Evolutionary conservation across 257 asterid genomes (phyloP), one percentile per base, ranked within the genome.

Genomic region (Rubia yunnanensis): DNA sequence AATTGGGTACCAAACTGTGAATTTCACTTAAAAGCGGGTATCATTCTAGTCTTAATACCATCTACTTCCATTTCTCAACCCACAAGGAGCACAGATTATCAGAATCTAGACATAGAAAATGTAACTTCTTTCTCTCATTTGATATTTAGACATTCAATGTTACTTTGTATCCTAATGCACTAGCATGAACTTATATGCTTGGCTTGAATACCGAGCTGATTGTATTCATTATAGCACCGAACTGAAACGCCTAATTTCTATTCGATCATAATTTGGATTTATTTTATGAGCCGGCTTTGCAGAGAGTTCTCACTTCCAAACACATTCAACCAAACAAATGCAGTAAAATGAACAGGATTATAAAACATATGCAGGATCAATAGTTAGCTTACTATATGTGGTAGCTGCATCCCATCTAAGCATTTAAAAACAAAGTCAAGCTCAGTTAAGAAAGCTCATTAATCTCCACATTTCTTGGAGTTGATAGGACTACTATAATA

Each of bases 391-490:
- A 8, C 18, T 50, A 48, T 38, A 48, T 64, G 24, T 48, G 30
- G 24, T n/a, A 32, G 39, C 31, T 64, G 60, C 46, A 49, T 23
- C 38, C 50, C 32, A 27, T 52, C n/a, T 26, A 46, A 22, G 67
- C 61, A 30, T 55, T 60, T 31, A 34, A 69, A 15, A 48, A 31
- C 28, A 24, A 7, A 48, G 48, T 39, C 66, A 60, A 69, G 32
- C n/a, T 28, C 60, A 44, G 13, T 44, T 10, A 44, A 68, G 26
- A 50, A 13, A 32, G 13, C 49, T 15, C 1, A 23, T 28, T 55
- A 38, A 48, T 26, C 32, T 38, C 52, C 63, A 52, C 44, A 61
- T 34, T 48, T 14, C 20, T 1, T 63, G 24, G 46, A 53, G 59
- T 24, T 17, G 56, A 64, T 36, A 28, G 36, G 35, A 63, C 5